These are phyloP conservation scores for Stipa capillata DNA, from an alignment of 176 grass and related monocot genomes.

Conservation along the genomic window DNA sequence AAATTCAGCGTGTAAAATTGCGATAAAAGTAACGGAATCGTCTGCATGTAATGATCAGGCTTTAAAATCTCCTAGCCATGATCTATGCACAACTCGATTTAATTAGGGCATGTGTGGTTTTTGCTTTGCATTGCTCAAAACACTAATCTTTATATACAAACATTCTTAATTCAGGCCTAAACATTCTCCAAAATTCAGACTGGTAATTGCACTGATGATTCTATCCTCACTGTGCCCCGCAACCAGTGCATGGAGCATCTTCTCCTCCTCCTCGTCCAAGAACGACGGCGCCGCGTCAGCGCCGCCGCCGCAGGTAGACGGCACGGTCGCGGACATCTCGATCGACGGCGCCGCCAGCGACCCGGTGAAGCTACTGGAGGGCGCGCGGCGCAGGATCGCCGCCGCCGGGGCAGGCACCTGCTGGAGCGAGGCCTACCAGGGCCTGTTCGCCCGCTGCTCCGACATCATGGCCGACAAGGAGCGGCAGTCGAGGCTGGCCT, in stretches of 20 bases:
- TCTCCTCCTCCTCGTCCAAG: conserved; percentile 2
- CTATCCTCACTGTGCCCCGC: not conserved
- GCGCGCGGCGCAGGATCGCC: conserved; percentile 26
- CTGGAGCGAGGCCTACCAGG: conserved; percentile 54
- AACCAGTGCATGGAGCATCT: conserved; percentile 16
- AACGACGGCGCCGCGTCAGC: not conserved
- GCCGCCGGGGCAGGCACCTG: conserved; percentile 25
- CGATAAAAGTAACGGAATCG: not conserved
- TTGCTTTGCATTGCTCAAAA: not conserved
- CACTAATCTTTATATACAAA: not conserved
- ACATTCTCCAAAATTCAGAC: not conserved
- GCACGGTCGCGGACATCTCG: conserved; percentile 20
- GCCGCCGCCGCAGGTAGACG: not conserved
- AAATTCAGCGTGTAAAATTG: not conserved
- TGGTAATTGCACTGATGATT: not conserved
- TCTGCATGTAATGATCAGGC: not conserved
- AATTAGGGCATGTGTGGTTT: not conserved
- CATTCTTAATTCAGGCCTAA: not conserved
- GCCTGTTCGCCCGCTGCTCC: conserved; percentile 53
- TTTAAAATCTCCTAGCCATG: not conserved
- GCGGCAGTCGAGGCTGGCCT: too few species aligned
- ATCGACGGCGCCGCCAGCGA: conserved; percentile 10
- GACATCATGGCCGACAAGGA: conserved; percentile 62
- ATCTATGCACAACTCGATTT: not conserved
- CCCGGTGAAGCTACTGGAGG: conserved; percentile 37